Evolutionary conservation across 768 basidiomycete genomes (phyloP).

Genomic region (Mycena floridula): DNA sequence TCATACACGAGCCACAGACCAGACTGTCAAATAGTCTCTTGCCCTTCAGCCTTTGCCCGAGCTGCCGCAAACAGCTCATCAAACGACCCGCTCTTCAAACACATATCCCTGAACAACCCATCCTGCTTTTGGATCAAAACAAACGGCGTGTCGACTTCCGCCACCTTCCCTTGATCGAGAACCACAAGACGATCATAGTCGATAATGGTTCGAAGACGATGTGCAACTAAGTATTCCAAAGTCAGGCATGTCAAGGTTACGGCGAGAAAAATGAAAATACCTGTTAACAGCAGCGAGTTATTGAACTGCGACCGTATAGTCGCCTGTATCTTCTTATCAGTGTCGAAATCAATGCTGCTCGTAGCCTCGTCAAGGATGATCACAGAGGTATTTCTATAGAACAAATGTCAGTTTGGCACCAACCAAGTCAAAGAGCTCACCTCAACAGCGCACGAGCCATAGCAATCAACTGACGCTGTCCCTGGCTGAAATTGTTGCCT

Average conservation of each 20-base stretch:
- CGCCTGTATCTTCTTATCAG: constrained; percentile 85
- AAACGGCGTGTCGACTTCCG: constrained; percentile 29
- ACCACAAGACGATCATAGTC: constrained; percentile 18
- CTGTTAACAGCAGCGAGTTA: constrained; percentile 65
- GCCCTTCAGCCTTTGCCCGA: not conserved
- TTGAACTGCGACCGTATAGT: constrained; percentile 85
- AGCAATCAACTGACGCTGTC: constrained; percentile 83
- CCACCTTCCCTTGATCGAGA: constrained; percentile 10
- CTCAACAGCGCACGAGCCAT: constrained; percentile 68
- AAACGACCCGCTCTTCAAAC: constrained; percentile 24
- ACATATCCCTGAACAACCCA: constrained; percentile 31
- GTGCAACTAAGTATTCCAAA: constrained; percentile 9
- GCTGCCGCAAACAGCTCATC: constrained; percentile 13
- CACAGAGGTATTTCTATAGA: too few relatives aligned
- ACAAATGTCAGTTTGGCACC: too few relatives aligned
- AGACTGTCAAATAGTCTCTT: not conserved
- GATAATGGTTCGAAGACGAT: constrained; percentile 19
- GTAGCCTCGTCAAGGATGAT: too few relatives aligned
- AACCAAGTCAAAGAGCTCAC: too few relatives aligned
- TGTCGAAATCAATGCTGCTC: constrained; percentile 82
- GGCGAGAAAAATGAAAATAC: constrained; percentile 14
- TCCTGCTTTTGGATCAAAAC: constrained; percentile 24
- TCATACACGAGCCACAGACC: too few relatives aligned
- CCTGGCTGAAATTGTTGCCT: constrained; percentile 88
- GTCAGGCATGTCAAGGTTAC: not conserved